Evolutionary conservation across 495 filamentous ascomycete species (phyloP), one percentile per base, ranked within the genome.

Genomic region (Sporormia fimetaria): DNA sequence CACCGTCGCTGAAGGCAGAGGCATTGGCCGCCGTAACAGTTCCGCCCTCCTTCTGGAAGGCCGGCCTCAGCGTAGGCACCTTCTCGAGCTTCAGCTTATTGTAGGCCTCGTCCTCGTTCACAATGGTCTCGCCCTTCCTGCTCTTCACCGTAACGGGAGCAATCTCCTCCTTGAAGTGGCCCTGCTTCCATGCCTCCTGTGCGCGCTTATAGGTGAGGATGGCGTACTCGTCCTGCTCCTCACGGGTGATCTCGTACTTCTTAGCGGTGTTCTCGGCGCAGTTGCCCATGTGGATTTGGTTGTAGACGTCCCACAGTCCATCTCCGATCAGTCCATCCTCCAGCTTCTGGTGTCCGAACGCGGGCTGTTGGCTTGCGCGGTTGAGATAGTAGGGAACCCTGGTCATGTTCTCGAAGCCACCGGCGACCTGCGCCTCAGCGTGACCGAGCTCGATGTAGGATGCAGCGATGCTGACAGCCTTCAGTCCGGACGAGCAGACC

Each of bases 371-470:
- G 54, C 74, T 80, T 1, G 81, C 70, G 11, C 90, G 78, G 8
- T 78, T 75, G 11, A 92, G 64, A 55, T 98, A 95, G 66, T 92
- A 93, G 5, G 90, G 90, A 3, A 94, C 85, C 25, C 80, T 74
- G 20, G 81, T 80, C 90, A 98, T 98, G 63, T 83, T 94, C 67
- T 98, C 90, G 78, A 98, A 92, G 16, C 90, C 90, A 47, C 90
- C 90, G 6, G 88, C 90, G 14, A 95, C 70, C 53, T 90, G 81
- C 1, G 82, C 86, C 47, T 88, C 81, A 10, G 84, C 72, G 4
- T 87, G 66, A 4, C 90, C 90, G 8, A 98, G 71, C 56, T 94
- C 83, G 54, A 98, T 94, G 49, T 90, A 86, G 58, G 92, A 83
- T 7, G 90, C 88, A 3, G 88, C 90, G 41, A 98, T 70, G 0